A percentile compares a stretch with the other conserved stretches of the same genome.
These are phyloP conservation scores for Phytophthora chlamydospora DNA, from an alignment of 352 stramenopile species.

Conservation along the genomic window DNA sequence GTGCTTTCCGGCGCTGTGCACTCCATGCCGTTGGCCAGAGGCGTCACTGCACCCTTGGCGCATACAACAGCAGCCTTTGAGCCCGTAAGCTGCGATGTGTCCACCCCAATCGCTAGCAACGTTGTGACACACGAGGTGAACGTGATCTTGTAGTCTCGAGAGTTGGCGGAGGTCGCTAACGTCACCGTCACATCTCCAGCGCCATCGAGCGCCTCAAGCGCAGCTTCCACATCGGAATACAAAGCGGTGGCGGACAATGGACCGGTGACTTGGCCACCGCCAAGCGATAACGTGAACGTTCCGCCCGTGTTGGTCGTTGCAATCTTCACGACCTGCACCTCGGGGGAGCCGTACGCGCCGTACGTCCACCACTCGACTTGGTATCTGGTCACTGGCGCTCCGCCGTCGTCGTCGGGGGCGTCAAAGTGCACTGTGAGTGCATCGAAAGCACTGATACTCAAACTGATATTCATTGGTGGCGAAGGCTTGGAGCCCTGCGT, in stretches of 20 bases:
- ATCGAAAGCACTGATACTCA: constrained; percentile 57
- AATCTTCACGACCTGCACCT: constrained; percentile 90
- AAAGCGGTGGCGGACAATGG: constrained; percentile 58
- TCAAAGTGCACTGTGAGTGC: constrained; percentile 88
- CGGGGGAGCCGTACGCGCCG: constrained; percentile 47
- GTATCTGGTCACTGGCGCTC: constrained; percentile 83
- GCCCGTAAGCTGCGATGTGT: constrained; percentile 40
- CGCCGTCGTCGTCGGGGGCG: constrained; percentile 84
- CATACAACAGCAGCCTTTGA: constrained; percentile 57
- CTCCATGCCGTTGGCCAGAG: constrained; percentile 41
- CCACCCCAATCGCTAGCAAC: constrained; percentile 44
- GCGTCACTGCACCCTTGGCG: constrained; percentile 34
- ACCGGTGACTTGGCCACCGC: constrained; percentile 48
- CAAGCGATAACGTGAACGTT: constrained; percentile 82
- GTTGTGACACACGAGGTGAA: constrained; percentile 56
- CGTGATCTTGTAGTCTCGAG: constrained; percentile 54
- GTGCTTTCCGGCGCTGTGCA: constrained; percentile 59
- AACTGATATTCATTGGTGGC: constrained; percentile 40
- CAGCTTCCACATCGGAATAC: constrained; percentile 78
- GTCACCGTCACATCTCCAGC: constrained; percentile 85
- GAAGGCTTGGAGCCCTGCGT: constrained; percentile 64
- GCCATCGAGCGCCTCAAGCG: constrained; percentile 78
- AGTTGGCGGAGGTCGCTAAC: constrained; percentile 30
- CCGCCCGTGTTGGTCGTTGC: constrained; percentile 74
- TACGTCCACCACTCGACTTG: constrained; percentile 89